Conservation (phyloP, 2,329 filamentous ascomycete species). For the Gremmenia infestans region DNA sequence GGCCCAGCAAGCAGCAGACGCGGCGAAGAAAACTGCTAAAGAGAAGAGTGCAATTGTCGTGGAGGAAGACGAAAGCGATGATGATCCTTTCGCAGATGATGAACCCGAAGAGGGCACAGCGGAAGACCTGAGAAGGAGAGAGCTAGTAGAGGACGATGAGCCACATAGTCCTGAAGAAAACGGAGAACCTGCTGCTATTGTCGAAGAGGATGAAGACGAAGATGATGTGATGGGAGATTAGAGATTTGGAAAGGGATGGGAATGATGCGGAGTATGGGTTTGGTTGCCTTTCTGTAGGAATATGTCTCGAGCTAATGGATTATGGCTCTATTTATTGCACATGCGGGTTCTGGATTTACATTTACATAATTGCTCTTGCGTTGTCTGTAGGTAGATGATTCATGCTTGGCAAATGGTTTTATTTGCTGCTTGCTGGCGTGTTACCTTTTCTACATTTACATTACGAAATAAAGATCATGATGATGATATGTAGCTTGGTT, state of each 20-base stretch:
- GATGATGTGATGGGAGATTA: constrained; percentile 41
- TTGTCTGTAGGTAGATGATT: not conserved
- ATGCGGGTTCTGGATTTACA: not conserved
- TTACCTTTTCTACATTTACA: not conserved
- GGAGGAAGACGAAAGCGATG: constrained; percentile 29
- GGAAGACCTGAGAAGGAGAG: constrained; percentile 52
- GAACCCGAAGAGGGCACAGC: constrained; percentile 54
- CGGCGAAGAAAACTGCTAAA: constrained; percentile 39
- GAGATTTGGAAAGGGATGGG: constrained; percentile 1
- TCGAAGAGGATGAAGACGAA: constrained; percentile 27
- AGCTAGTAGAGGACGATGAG: constrained; percentile 48
- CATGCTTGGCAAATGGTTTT: not conserved
- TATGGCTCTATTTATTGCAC: not conserved
- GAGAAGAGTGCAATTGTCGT: constrained; percentile 27
- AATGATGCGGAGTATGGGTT: constrained; percentile 4
- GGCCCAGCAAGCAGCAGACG: constrained; percentile 38
- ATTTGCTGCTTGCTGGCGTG: not conserved
- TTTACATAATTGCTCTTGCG: not conserved
- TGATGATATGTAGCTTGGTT: not conserved
- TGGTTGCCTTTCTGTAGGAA: not conserved
- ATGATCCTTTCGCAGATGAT: constrained; percentile 41
- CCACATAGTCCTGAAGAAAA: constrained; percentile 33
- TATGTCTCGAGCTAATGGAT: not conserved
- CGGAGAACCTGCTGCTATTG: constrained; percentile 31
- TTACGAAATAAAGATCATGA: not conserved